phyloP scores from a whole-genome alignment of 371 early-diverging fungal genomes.

The Dinochytrium kinnereticum region DNA sequence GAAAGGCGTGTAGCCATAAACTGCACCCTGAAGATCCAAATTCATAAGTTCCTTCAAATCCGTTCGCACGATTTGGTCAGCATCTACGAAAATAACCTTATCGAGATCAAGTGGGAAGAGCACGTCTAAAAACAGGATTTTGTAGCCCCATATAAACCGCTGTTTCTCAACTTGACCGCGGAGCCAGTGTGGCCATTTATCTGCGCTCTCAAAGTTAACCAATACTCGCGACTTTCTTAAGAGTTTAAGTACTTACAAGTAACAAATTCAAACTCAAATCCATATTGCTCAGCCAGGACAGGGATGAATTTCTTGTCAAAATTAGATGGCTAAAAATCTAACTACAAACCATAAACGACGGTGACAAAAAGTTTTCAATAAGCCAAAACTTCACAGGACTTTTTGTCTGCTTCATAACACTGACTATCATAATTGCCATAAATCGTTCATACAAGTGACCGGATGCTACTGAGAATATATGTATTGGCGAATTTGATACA shows the following conservation, averaged over 20 bases:
- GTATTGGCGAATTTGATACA: slow-evolving; percentile 62
- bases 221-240: neutral
- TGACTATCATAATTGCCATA: slow-evolving; percentile 93
- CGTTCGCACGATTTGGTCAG: slow-evolving; percentile 95
- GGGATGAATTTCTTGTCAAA: slow-evolving; percentile 73
- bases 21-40: slow-evolving; percentile 88
- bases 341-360: slow-evolving; percentile 78
- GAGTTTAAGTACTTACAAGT: slow-evolving; percentile 63
- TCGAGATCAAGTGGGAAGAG: slow-evolving; percentile 92
- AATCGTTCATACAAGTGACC: slow-evolving; percentile 97
- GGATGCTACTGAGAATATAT: slow-evolving; percentile 96
- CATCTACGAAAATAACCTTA: slow-evolving; percentile 96
- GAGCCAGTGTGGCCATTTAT: slow-evolving; percentile 98
- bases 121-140: slow-evolving; percentile 96
- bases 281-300: slow-evolving; percentile 78
- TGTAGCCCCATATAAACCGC: slow-evolving; percentile 97
- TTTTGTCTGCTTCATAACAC: slow-evolving; percentile 84
- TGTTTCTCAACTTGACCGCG: slow-evolving; percentile 91
- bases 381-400: slow-evolving; percentile 96
- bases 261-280: slow-evolving; percentile 90
- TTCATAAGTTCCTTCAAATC: slow-evolving; percentile 91
- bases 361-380: slow-evolving; percentile 95
- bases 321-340: neutral
- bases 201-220: slow-evolving; percentile 16
- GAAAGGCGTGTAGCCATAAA: slow-evolving; percentile 96